Evolutionary conservation across 164 flowering plant species (phyloP).

Genomic region (Vitis rotundifolia): DNA sequence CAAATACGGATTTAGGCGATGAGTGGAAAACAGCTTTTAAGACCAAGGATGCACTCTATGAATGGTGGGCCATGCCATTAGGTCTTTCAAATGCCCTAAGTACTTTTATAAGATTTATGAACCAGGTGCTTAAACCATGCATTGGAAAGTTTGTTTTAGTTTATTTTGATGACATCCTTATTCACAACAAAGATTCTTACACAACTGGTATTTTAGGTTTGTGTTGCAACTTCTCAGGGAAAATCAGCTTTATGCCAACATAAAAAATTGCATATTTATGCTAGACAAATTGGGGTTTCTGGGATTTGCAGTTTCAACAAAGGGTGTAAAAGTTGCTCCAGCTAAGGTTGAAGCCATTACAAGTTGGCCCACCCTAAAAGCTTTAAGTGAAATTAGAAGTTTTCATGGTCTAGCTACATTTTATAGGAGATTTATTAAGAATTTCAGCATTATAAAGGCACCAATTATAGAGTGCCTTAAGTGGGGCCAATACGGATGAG

Average conservation of each 20-base stretch:
- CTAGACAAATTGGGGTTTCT: background rate
- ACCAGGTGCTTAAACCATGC: background rate
- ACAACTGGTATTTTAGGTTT: background rate
- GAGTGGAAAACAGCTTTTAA: conserved; percentile 11
- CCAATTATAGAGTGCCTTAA: background rate
- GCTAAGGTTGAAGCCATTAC: background rate
- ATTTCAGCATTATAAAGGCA: background rate
- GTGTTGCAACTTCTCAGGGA: background rate
- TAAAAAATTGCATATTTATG: background rate
- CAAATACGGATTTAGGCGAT: background rate
- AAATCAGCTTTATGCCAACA: background rate
- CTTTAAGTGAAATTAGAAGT: conserved; percentile 1
- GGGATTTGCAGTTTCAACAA: background rate
- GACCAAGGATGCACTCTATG: conserved; percentile 7
- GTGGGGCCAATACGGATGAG: too few relatives aligned
- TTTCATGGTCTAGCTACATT: background rate
- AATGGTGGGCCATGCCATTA: conserved; percentile 8
- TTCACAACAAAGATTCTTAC: background rate
- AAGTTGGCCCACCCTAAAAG: background rate
- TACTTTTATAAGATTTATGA: conserved; percentile 1
- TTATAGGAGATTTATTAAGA: background rate
- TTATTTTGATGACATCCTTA: conserved; percentile 9
- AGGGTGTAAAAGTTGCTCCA: background rate
- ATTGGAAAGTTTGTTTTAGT: background rate
- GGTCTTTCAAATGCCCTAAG: conserved; percentile 6